Conservation (phyloP, 805 yeast genomes). For the Candida germanica region DNA sequence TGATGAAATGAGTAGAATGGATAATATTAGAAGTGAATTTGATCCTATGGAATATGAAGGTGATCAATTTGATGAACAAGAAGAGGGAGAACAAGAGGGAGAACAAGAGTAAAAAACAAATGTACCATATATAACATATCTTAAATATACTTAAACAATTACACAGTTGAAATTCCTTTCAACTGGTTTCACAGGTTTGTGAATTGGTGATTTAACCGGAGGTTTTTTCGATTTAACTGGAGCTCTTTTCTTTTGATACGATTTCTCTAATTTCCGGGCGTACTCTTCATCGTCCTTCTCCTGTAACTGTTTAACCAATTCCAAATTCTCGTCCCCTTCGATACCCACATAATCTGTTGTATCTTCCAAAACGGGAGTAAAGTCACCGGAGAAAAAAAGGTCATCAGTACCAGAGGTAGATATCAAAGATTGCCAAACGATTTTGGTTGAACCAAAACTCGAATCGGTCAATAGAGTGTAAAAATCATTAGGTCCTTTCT, state of each 20-base stretch:
- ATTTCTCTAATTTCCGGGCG: conserved; percentile 44
- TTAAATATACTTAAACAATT: conserved; percentile 16
- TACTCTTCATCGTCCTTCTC: conserved; percentile 54
- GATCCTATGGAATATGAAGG: conserved; percentile 79
- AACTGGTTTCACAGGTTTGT: too few relatives aligned
- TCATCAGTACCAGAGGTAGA: conserved; percentile 70
- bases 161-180: conserved; percentile 20
- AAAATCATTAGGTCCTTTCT: conserved; percentile 45
- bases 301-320: conserved; percentile 48
- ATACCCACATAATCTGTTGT: conserved; percentile 17
- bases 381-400: conserved; percentile 63
- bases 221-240: conserved; percentile 5
- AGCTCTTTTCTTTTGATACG: conserved; percentile 17
- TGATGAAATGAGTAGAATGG: conserved; percentile 64
- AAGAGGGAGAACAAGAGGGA: conserved; percentile 26
- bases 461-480: conserved; percentile 72
- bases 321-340: conserved; percentile 19
- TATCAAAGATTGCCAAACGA: conserved; percentile 80
- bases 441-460: conserved; percentile 49
- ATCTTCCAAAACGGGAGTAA: conserved; percentile 42
- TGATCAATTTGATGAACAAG: conserved; percentile 51
- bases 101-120: conserved; percentile 4
- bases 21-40: conserved; percentile 60
- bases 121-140: not conserved
- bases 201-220: too few relatives aligned